These are phyloP conservation scores for Globisporangium sylvaticum DNA, from an alignment of 352 stramenopile genomes.

Conservation along the genomic window DNA sequence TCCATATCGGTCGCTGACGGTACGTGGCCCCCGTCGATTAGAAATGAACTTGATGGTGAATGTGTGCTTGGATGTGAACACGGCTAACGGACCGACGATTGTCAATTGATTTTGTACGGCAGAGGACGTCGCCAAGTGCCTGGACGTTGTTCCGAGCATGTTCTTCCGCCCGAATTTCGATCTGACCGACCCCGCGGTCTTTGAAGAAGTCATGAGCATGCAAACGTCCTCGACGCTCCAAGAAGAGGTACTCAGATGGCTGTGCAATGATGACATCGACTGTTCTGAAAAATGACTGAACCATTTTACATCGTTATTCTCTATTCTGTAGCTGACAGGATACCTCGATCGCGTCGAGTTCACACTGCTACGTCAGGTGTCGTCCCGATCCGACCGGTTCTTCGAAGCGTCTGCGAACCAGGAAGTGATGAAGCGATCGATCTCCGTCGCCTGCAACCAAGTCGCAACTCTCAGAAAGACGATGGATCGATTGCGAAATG, in stretches of 20 bases:
- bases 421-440: constrained; percentile 84
- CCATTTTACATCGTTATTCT: background rate
- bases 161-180: constrained; percentile 82
- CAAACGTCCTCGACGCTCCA: constrained; percentile 47
- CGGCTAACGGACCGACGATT: background rate
- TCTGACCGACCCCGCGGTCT: constrained; percentile 66
- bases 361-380: constrained; percentile 80
- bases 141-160: constrained; percentile 68
- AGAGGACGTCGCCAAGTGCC: constrained; percentile 82
- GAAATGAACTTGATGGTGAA: background rate
- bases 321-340: constrained; percentile 18
- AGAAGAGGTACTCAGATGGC: constrained; percentile 42
- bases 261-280: background rate
- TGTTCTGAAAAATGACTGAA: background rate
- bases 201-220: constrained; percentile 82
- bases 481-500: constrained; percentile 78
- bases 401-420: constrained; percentile 83
- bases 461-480: constrained; percentile 76
- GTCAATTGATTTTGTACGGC: constrained; percentile 5
- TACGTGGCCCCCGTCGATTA: constrained; percentile 18
- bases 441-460: constrained; percentile 73
- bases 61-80: background rate
- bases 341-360: constrained; percentile 86
- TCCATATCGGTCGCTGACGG: constrained; percentile 74
- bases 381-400: constrained; percentile 79